Evolutionary conservation across 83 land plant genomes (phyloP).

Genomic region (Picea abies): DNA sequence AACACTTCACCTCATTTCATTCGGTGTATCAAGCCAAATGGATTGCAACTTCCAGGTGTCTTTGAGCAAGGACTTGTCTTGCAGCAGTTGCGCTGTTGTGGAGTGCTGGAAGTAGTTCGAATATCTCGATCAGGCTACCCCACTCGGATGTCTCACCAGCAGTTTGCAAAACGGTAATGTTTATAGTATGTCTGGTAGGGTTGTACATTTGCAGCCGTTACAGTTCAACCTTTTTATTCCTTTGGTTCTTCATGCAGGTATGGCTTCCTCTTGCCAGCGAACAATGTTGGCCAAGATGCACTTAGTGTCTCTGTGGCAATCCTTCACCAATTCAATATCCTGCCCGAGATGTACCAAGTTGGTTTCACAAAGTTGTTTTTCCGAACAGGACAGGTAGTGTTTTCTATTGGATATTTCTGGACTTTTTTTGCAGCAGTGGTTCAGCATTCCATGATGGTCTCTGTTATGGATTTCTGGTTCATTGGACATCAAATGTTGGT

Average conservation of each 20-base stretch:
- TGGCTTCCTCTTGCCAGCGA: conserved; percentile 46
- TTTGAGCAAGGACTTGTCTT: conserved; percentile 88
- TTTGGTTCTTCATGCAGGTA: conserved; percentile 29
- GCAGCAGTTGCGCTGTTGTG: conserved; percentile 97
- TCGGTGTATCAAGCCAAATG: conserved; percentile 96
- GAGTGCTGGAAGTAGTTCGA: conserved; percentile 95
- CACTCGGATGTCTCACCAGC: conserved; percentile 85
- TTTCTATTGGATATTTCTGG: too few relatives aligned
- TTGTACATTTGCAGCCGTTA: neutral
- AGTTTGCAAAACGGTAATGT: conserved; percentile 86
- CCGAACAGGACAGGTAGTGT: conserved; percentile 62
- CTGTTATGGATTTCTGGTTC: neutral
- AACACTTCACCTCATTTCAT: conserved; percentile 93
- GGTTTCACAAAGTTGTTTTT: conserved; percentile 60
- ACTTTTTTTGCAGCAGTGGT: too few relatives aligned
- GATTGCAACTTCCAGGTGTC: conserved; percentile 61
- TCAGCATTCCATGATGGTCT: neutral
- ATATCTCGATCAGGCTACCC: conserved; percentile 97
- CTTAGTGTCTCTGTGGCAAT: conserved; percentile 54
- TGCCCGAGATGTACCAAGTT: conserved; percentile 65
- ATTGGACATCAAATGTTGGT: neutral
- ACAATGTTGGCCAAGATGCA: conserved; percentile 29
- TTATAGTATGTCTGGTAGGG: neutral
- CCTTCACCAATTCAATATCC: conserved; percentile 50
- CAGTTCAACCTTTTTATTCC: neutral